A percentile compares a stretch with the other conserved stretches of the same genome.
Evolutionary conservation across 257 asterid genomes (phyloP).

Genomic region (Lavandula angustifolia): DNA sequence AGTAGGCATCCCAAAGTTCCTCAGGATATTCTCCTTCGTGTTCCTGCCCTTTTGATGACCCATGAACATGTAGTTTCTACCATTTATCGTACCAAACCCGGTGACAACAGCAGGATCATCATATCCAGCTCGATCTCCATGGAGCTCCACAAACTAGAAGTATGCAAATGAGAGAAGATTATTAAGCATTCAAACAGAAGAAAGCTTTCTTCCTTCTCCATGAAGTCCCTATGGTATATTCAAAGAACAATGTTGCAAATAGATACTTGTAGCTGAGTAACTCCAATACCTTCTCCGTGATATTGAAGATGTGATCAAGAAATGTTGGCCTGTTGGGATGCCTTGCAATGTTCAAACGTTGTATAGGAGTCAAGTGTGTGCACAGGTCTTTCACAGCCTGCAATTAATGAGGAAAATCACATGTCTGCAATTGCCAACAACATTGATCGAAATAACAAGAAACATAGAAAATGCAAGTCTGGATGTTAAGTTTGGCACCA

Average conservation of each 20-base stretch:
- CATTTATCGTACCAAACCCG: conserved; percentile 85
- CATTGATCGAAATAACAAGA: not conserved
- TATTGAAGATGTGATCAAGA: conserved; percentile 85
- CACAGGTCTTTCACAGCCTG: conserved; percentile 85
- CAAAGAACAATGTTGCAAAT: not conserved
- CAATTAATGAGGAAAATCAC: conserved; percentile 25
- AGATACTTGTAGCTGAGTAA: conserved; percentile 31
- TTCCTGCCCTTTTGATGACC: conserved; percentile 94
- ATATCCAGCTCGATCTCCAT: conserved; percentile 94
- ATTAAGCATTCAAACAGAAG: not conserved
- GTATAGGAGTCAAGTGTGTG: conserved; percentile 81
- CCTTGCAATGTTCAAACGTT: conserved; percentile 84
- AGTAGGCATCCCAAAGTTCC: conserved; percentile 98
- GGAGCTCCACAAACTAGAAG: conserved; percentile 87
- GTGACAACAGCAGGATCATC: conserved; percentile 93
- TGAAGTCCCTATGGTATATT: too few species aligned
- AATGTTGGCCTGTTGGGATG: conserved; percentile 92
- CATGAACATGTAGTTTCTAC: conserved; percentile 81
- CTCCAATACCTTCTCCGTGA: conserved; percentile 68
- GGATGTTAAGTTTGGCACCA: too few species aligned
- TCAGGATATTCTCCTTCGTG: conserved; percentile 81
- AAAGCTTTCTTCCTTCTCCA: too few species aligned
- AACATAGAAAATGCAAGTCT: too few species aligned
- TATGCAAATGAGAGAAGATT: conserved; percentile 12
- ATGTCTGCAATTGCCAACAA: too few species aligned